phyloP scores from a whole-genome alignment of 805 yeast species.

The Metschnikowia drakensbergensis region DNA sequence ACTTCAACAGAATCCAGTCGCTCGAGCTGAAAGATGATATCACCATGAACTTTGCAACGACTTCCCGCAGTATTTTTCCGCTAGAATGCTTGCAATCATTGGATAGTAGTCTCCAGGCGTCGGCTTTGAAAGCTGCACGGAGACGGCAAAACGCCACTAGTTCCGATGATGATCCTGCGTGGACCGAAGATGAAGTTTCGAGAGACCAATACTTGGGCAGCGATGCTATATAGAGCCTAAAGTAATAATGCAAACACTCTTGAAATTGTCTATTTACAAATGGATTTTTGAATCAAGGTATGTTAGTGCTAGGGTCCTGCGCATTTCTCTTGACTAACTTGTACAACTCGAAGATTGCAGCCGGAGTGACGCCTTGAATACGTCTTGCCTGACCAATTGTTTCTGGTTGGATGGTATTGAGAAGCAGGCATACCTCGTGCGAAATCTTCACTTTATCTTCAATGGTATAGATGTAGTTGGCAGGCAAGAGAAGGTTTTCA shows the following conservation, averaged over 20 bases:
- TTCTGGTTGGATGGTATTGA: conserved; percentile 75
- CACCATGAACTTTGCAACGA: conserved; percentile 22
- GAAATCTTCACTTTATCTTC: conserved; percentile 56
- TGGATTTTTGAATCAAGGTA: background rate
- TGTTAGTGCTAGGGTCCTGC: background rate
- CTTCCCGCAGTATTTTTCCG: conserved; percentile 37
- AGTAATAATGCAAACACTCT: background rate
- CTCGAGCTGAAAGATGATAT: conserved; percentile 14
- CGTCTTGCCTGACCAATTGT: conserved; percentile 95
- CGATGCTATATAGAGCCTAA: background rate
- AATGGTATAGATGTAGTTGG: conserved; percentile 55
- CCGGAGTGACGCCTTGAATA: conserved; percentile 93
- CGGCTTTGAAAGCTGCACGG: conserved; percentile 1
- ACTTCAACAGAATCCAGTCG: conserved; percentile 29
- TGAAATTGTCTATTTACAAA: background rate
- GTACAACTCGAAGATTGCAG: conserved; percentile 79
- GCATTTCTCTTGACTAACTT: conserved; percentile 41
- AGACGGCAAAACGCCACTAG: background rate
- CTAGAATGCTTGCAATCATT: conserved; percentile 32
- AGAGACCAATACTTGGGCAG: background rate
- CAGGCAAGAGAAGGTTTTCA: conserved; percentile 71
- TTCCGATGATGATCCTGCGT: background rate
- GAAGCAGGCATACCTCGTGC: conserved; percentile 62
- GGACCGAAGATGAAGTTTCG: background rate
- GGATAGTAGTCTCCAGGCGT: conserved; percentile 25